phyloP scores from a whole-genome alignment of 108 stramenopile genomes.

The Epipyxis sp. region DNA sequence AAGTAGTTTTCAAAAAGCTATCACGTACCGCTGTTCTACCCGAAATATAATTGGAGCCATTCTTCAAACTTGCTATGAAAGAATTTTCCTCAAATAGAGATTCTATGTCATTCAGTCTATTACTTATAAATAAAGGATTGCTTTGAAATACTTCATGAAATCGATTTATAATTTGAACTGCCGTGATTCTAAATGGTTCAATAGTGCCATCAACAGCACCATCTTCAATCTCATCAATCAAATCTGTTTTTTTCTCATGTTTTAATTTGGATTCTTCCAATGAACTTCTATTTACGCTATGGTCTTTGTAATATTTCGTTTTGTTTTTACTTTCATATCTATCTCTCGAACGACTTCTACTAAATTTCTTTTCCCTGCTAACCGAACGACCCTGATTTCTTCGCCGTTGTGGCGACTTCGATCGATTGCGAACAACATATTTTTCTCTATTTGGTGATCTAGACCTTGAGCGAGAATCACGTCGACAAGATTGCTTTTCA shows the following conservation, averaged over 20 bases:
- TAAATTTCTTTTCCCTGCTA: no score
- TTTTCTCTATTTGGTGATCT: no score
- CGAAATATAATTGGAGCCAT: background rate
- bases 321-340: no score
- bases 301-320: no score
- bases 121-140: background rate
- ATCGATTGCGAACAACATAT: no score
- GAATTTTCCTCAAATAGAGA: background rate
- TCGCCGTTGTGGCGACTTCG: no score
- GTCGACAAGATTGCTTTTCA: background rate
- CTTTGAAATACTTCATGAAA: constrained; percentile 7
- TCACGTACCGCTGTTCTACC: background rate
- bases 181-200: constrained; percentile 1
- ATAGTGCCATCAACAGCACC: no score
- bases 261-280: background rate
- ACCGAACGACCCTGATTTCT: no score
- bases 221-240: no score
- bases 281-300: no score
- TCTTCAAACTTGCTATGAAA: background rate
- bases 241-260: background rate
- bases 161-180: background rate
- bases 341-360: no score
- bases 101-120: background rate
- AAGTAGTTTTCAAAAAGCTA: background rate
- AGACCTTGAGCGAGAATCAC: no score